phyloP scores from a whole-genome alignment of 306 rosid genomes.

The Fagus sylvatica region DNA sequence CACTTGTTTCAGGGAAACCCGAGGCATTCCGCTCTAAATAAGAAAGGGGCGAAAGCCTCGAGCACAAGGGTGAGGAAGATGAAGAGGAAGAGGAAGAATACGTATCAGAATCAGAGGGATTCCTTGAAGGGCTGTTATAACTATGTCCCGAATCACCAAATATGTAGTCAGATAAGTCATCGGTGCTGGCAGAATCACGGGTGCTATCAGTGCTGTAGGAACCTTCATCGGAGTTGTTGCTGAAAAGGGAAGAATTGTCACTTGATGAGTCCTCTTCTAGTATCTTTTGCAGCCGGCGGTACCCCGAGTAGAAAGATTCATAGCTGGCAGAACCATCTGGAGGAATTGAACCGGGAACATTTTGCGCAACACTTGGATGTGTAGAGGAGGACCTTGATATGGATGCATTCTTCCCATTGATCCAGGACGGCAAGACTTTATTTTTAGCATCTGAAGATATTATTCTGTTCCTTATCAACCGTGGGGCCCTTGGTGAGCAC shows the following conservation, averaged over 20 bases:
- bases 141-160: constrained; percentile 68
- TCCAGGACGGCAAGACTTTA: constrained; percentile 40
- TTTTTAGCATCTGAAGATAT: constrained; percentile 51
- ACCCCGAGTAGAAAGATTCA: constrained; percentile 49
- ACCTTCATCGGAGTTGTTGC: constrained; percentile 80
- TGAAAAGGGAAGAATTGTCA: constrained; percentile 81
- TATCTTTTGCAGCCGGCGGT: constrained; percentile 48
- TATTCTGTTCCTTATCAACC: constrained; percentile 56
- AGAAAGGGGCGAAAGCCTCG: constrained; percentile 55
- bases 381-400: constrained; percentile 35
- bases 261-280: constrained; percentile 83
- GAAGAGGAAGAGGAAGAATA: constrained; percentile 50
- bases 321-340: constrained; percentile 36
- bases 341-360: constrained; percentile 26
- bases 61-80: constrained; percentile 53
- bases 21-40: constrained; percentile 53
- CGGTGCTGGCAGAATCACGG: constrained; percentile 58
- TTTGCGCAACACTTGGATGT: constrained; percentile 33
- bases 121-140: constrained; percentile 45
- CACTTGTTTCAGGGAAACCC: constrained; percentile 34
- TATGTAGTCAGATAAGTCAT: constrained; percentile 76
- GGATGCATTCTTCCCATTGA: constrained; percentile 40
- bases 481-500: constrained; percentile 93
- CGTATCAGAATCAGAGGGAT: constrained; percentile 49
- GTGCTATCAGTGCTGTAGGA: constrained; percentile 86